Percentiles rank a stretch among this genome's conserved stretches.
These are phyloP conservation scores for Penicillium roqueforti DNA, from an alignment of 495 filamentous ascomycete species.

Conservation along the genomic window DNA sequence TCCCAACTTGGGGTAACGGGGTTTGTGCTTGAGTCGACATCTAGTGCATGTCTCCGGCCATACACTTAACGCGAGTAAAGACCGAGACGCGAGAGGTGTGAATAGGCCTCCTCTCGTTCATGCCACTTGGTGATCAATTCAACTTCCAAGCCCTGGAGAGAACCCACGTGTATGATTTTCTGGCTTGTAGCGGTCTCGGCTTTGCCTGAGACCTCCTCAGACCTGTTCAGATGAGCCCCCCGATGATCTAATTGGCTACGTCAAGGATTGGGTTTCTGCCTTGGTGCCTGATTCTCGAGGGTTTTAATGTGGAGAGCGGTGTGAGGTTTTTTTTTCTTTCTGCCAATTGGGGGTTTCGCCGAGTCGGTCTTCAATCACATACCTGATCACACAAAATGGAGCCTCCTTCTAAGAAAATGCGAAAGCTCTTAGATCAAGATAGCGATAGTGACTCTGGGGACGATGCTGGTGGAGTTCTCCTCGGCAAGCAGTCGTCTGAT, in stretches of 20 bases:
- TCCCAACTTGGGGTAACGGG: constrained; percentile 47
- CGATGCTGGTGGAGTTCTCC: constrained; percentile 45
- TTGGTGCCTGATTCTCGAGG: constrained; percentile 17
- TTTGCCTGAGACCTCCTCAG: constrained; percentile 4
- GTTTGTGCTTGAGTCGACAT: constrained; percentile 46
- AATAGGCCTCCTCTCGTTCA: constrained; percentile 1
- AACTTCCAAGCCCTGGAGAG: constrained; percentile 14
- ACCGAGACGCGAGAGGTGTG: constrained; percentile 5
- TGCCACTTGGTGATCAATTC: constrained; percentile 1
- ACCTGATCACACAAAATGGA: constrained; percentile 30
- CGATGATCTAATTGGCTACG: constrained; percentile 43
- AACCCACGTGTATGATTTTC: constrained; percentile 14
- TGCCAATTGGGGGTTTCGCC: constrained; percentile 16
- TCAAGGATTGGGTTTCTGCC: constrained; percentile 27
- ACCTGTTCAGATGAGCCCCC: constrained; percentile 1
- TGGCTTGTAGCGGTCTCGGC: constrained; percentile 1
- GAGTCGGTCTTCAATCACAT: constrained; percentile 1
- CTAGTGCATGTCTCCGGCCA: constrained; percentile 42
- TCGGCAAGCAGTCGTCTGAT: constrained; percentile 29
- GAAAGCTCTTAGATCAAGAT: constrained; percentile 46
- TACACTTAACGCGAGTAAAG: constrained; percentile 31
- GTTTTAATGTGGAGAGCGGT: constrained; percentile 17
- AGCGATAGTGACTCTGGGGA: constrained; percentile 55
- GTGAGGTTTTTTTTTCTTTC: constrained; percentile 35
- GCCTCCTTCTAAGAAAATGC: constrained; percentile 45